Conservation (phyloP, 495 filamentous ascomycete genomes). For the Cladorrhinum samala region DNA sequence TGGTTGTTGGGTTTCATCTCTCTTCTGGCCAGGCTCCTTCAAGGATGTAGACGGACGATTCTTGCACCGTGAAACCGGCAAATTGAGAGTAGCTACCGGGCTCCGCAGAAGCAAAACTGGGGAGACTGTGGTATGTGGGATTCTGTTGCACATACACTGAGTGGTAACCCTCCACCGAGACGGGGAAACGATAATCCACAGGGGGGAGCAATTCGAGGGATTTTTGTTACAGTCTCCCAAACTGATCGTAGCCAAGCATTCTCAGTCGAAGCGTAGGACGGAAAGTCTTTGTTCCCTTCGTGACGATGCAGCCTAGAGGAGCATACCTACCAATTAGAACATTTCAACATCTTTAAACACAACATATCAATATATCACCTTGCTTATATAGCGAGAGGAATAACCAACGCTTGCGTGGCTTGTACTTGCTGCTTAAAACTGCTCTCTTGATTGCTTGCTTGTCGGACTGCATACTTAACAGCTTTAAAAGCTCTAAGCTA, state of each 20-base stretch:
- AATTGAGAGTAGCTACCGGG: not conserved
- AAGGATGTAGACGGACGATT: not conserved
- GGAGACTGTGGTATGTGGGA: not conserved
- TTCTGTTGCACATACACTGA: not conserved
- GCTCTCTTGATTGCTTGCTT: too few species aligned
- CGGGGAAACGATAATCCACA: not conserved
- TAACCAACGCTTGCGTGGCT: too few species aligned
- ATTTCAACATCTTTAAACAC: too few species aligned
- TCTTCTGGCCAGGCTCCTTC: not conserved
- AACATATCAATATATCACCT: too few species aligned
- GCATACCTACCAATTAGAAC: too few species aligned
- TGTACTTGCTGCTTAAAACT: too few species aligned
- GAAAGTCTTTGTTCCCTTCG: not conserved
- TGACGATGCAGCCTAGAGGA: not conserved
- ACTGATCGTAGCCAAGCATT: not conserved
- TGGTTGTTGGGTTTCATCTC: not conserved
- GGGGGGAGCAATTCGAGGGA: not conserved
- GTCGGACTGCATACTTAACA: too few species aligned
- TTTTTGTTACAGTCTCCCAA: not conserved
- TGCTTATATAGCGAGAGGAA: too few species aligned
- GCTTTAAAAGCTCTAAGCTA: too few species aligned
- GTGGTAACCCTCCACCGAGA: not conserved
- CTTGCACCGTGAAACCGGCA: not conserved
- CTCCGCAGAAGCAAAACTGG: not conserved
- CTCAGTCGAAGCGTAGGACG: not conserved